Evolutionary conservation across 2,329 filamentous ascomycete species (phyloP), one percentile per base, ranked within the genome.

Genomic region (Alternaria sp.): DNA sequence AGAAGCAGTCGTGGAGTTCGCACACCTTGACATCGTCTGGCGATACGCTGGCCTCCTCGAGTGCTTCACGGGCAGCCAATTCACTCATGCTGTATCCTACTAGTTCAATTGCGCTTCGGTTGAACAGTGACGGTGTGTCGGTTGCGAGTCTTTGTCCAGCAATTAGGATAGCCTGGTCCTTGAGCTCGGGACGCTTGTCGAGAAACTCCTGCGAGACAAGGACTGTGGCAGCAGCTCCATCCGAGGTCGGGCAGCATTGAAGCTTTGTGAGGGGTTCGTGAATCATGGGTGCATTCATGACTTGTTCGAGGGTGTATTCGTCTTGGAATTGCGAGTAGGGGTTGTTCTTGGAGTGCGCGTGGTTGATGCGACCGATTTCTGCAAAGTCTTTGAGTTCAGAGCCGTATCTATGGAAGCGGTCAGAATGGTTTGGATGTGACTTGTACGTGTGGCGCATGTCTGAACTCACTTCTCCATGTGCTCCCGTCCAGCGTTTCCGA

Each of bases 281-380:
- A 79, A 98, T 92, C 85, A 88, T 91, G 61, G 92, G 84, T 0
- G 92, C 82, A 38, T 89, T 83, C 75, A 92, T 80, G 76, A 98
- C 85, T 80, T 98, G 89, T 32, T 97, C 91, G 41, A 90, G 87
- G 0, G 91, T 91, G 83, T 98, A 98, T 76, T 94, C 92, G 74
- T 96, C 88, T 74, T 90, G 91, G 85, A 99, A 98, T 80, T 98
- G 94, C n/a, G 93, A 94, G 85, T 99, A 99, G 9, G 94, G 94
- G 84, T 98, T 98, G 68, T 90, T 88, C 78, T 90, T 90, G 22
- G 90, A 94, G 85, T 99, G 95, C 64, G 89, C 89, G 81, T 98
- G 94, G 84, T 97, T 98, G 77, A 98, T 81, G 69, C 94, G 89
- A 9, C 88, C 94, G 74, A 98, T 97, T 82, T 98, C 94, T 34